phyloP scores from a whole-genome alignment of 1,284 basidiomycete species.

The Cutaneotrichosporon cyanovorans region DNA sequence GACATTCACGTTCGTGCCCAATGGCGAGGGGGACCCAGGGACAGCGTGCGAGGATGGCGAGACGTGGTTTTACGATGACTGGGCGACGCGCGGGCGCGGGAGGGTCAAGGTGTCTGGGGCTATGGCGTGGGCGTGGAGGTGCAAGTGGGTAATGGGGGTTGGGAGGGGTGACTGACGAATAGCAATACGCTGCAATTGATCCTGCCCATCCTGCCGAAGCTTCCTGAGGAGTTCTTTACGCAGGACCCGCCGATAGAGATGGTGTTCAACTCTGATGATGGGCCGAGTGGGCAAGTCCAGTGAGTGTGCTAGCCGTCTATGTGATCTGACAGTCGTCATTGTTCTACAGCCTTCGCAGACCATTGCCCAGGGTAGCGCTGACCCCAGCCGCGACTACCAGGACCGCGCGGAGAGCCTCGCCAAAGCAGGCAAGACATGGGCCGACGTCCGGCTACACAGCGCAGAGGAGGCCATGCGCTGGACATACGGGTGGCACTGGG shows the following conservation, averaged over 20 bases:
- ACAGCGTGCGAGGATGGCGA: slow-evolving; percentile 25
- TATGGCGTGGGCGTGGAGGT: slow-evolving; percentile 27
- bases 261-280: slow-evolving; percentile 31
- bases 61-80: slow-evolving; percentile 16
- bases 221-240: slow-evolving; percentile 29
- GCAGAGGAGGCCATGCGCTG: slow-evolving; percentile 29
- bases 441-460: slow-evolving; percentile 21
- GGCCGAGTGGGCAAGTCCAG: slow-evolving; percentile 27
- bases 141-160: slow-evolving; percentile 26
- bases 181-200: slow-evolving; percentile 35
- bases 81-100: slow-evolving; percentile 22
- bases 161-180: background rate
- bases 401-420: slow-evolving; percentile 25
- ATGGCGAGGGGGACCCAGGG: slow-evolving; percentile 31
- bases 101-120: slow-evolving; percentile 25
- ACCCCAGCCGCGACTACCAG: slow-evolving; percentile 15
- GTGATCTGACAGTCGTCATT: too few species aligned
- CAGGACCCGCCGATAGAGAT: slow-evolving; percentile 28
- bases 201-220: slow-evolving; percentile 26
- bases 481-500: slow-evolving; percentile 38
- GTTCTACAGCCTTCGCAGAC: too few species aligned
- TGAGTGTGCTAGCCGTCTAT: slow-evolving; percentile 6
- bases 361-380: background rate
- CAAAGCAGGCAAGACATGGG: slow-evolving; percentile 25
- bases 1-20: slow-evolving; percentile 31